Conservation (phyloP, 768 basidiomycete species). For the Mycena pura region DNA sequence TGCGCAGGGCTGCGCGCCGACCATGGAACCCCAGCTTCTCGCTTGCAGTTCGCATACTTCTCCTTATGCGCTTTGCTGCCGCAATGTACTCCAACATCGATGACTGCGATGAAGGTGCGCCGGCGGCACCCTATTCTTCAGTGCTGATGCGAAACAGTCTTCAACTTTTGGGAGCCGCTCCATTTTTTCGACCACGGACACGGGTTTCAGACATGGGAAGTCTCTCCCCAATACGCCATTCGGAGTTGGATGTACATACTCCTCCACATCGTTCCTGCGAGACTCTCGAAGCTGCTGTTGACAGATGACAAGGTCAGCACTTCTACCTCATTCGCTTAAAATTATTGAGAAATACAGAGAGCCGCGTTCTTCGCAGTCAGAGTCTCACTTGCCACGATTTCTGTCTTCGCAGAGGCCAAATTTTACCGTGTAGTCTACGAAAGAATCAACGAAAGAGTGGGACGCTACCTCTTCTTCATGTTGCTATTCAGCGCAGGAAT, state of each 20-base stretch:
- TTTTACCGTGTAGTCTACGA: slow-evolving; percentile 85
- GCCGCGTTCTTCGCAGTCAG: slow-evolving; percentile 90
- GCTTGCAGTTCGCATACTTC: slow-evolving; percentile 80
- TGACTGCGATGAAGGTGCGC: slow-evolving; percentile 94
- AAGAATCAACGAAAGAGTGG: slow-evolving; percentile 86
- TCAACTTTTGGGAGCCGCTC: slow-evolving; percentile 98
- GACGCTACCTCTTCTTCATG: slow-evolving; percentile 92
- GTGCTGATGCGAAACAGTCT: slow-evolving; percentile 60
- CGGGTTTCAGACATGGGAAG: slow-evolving; percentile 99
- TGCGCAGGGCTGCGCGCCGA: slow-evolving; percentile 72
- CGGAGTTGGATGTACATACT: slow-evolving; percentile 95
- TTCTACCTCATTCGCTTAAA: not conserved
- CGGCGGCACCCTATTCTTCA: not conserved
- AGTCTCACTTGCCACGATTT: slow-evolving; percentile 75
- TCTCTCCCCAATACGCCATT: slow-evolving; percentile 89
- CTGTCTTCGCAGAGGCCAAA: slow-evolving; percentile 77
- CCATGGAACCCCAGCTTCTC: slow-evolving; percentile 90
- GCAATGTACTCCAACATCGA: slow-evolving; percentile 97
- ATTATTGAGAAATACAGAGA: slow-evolving; percentile 55
- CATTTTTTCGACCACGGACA: slow-evolving; percentile 87
- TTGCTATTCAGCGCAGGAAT: slow-evolving; percentile 88
- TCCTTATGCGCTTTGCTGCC: slow-evolving; percentile 78
- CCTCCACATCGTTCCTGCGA: slow-evolving; percentile 75
- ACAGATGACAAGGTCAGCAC: slow-evolving; percentile 73
- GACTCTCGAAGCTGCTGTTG: slow-evolving; percentile 56